Base-by-base conservation (phyloP, 768 basidiomycete species). In the Boletus rubroflammeus region DNA sequence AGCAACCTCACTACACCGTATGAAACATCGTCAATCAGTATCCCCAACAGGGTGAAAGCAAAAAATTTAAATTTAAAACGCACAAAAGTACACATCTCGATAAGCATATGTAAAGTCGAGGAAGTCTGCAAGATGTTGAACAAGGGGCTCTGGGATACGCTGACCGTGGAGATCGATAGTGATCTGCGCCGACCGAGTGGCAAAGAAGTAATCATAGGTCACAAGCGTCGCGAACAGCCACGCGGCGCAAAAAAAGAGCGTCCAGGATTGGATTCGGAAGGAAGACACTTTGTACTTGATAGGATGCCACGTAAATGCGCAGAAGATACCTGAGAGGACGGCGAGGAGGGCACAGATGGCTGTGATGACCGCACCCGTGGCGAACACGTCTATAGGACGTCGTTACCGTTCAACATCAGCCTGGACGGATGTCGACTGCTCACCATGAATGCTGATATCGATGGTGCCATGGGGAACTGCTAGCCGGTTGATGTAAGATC, bases 221-320 rank as follows among this genome's bases (percentile, higher is more conserved):
- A 79, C 74, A 54, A 80, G 71, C 35, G 75, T 70, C 29, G 73
- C 78, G 49, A 85, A 71, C 39, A 84, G 68, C 77, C 77, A 81
- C 10, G 71, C 21, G 26, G 73, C 62, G 60, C 75, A 70, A 61
- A 81, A 76, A 34, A 68, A 65, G 55, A 81, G 70, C 19, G 71
- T n/a, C 54, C 61, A 55, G 40, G 66, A 72, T 60, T 77, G 75
- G n/a, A 72, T 19, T 35, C 59, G 64, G 47, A 76, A 66, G 44
- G 40, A 43, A 29, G 35, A 26, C 1, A 8, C 44, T 36, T 25
- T 51, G 13, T 15, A 35, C 40, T 40, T 45, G 50, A 32, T 48
- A 35, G 56, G 51, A 34, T 53, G 43, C 53, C 53, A 55, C 49
- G 68, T 57, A 57, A 68, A 19, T 47, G 67, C 38, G 19, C 68